Conservation (phyloP, 345 rosid species). For the Cardiospermum halicacabum region DNA sequence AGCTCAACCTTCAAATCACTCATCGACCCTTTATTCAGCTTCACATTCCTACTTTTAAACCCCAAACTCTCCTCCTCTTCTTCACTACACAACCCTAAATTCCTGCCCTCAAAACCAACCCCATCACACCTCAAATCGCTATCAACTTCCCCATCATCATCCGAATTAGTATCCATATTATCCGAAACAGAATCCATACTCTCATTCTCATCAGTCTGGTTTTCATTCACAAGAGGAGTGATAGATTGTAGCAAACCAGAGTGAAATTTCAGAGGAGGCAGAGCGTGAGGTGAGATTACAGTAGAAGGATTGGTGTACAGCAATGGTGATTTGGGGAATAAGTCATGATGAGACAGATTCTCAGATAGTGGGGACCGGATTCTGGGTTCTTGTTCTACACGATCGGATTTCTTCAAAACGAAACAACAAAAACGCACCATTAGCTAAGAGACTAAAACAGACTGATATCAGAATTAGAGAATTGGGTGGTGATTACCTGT, state of each 20-base stretch:
- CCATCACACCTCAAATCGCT: conserved; percentile 7
- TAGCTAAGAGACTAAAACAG: background rate
- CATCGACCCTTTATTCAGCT: conserved; percentile 54
- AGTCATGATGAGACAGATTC: conserved; percentile 28
- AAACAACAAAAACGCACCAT: background rate
- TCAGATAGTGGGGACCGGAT: conserved; percentile 68
- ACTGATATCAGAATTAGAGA: background rate
- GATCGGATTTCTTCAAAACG: conserved; percentile 31
- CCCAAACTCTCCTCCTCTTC: conserved; percentile 38
- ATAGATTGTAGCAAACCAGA: conserved; percentile 48
- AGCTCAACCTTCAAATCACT: conserved; percentile 65
- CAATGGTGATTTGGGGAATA: conserved; percentile 44
- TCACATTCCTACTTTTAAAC: conserved; percentile 18
- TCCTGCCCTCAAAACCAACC: conserved; percentile 22
- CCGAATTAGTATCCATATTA: conserved; percentile 33
- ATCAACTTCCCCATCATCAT: conserved; percentile 31
- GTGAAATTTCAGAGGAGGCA: conserved; percentile 60
- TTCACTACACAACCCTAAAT: conserved; percentile 26
- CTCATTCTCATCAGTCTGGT: conserved; percentile 24
- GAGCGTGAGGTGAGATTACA: conserved; percentile 33
- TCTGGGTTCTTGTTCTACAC: conserved; percentile 33
- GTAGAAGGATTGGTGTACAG: conserved; percentile 23
- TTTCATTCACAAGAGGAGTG: conserved; percentile 25
- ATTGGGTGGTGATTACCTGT: conserved; percentile 32
- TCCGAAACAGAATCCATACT: conserved; percentile 65